phyloP scores from a whole-genome alignment of 306 rosid species.

The Fagus crenata region DNA sequence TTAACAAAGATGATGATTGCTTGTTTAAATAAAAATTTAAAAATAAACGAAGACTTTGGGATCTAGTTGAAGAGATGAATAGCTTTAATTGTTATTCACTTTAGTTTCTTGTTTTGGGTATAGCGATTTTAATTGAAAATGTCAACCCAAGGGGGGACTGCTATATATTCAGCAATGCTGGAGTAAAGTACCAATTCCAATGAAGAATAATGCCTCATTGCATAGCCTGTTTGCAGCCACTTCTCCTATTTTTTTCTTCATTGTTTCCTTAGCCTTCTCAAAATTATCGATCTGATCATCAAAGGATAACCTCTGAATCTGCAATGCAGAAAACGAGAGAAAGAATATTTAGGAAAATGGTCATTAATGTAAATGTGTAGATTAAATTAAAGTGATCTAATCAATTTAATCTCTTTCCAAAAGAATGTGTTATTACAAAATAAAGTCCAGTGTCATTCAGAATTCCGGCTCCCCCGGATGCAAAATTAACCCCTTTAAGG shows the following conservation, averaged over 20 bases:
- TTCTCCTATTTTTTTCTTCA: constrained; percentile 52
- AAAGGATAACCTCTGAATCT: constrained; percentile 74
- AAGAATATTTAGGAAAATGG: neutral
- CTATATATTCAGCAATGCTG: no score
- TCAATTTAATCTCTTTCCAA: neutral
- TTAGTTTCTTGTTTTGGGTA: no score
- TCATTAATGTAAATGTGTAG: neutral
- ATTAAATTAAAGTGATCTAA: neutral
- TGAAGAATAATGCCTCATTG: constrained; percentile 65
- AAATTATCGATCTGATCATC: constrained; percentile 73
- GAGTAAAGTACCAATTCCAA: constrained; percentile 63
- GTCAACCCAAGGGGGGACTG: no score
- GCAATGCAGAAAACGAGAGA: neutral
- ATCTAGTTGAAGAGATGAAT: no score
- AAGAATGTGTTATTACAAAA: constrained; percentile 52
- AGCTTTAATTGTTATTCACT: no score
- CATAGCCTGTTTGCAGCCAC: constrained; percentile 52
- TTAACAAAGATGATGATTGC: neutral
- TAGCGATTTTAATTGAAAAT: no score
- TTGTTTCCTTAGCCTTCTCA: constrained; percentile 47
- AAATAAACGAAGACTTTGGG: no score
- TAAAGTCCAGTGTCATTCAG: constrained; percentile 82
- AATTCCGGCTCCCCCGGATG: constrained; percentile 94
- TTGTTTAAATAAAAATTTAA: no score
- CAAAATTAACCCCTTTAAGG: constrained; percentile 71